A percentile compares a stretch with the other conserved stretches of the same genome.
phyloP scores from a whole-genome alignment of 371 early-diverging fungal species.

The Lichtheimia corymbifera region DNA sequence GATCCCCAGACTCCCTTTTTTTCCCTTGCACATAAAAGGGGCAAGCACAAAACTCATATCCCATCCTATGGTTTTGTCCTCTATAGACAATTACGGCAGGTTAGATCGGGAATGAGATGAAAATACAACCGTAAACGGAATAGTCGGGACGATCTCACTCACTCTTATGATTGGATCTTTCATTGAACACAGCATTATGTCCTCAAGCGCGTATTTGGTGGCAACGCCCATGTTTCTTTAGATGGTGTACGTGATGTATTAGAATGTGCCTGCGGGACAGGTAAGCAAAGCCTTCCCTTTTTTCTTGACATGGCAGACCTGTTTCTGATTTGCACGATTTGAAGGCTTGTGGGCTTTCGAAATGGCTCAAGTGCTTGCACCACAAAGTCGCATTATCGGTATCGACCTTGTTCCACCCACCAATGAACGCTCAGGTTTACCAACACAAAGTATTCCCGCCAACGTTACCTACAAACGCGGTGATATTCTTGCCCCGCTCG shows the following conservation, averaged over 20 bases:
- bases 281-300: slow-evolving; percentile 2
- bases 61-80: background rate
- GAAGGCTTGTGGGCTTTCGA: slow-evolving; percentile 31
- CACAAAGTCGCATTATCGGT: slow-evolving; percentile 30
- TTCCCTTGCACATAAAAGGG: no score
- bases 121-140: background rate
- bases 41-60: no score
- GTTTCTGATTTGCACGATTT: background rate
- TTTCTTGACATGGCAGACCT: no score
- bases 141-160: background rate
- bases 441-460: slow-evolving; percentile 1
- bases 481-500: slow-evolving; percentile 26
- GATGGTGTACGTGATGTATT: slow-evolving; percentile 20
- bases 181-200: slow-evolving; percentile 30
- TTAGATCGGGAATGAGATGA: slow-evolving; percentile 7
- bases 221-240: slow-evolving; percentile 20
- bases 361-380: slow-evolving; percentile 22
- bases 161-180: background rate
- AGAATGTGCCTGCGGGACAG: slow-evolving; percentile 36
- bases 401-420: slow-evolving; percentile 31
- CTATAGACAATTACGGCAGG: slow-evolving; percentile 29
- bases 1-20: no score
- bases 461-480: slow-evolving; percentile 31
- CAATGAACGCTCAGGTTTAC: background rate
- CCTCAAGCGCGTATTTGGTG: slow-evolving; percentile 31